Conservation (phyloP, 352 stramenopile species). For the Thalassiosira delicatula region DNA sequence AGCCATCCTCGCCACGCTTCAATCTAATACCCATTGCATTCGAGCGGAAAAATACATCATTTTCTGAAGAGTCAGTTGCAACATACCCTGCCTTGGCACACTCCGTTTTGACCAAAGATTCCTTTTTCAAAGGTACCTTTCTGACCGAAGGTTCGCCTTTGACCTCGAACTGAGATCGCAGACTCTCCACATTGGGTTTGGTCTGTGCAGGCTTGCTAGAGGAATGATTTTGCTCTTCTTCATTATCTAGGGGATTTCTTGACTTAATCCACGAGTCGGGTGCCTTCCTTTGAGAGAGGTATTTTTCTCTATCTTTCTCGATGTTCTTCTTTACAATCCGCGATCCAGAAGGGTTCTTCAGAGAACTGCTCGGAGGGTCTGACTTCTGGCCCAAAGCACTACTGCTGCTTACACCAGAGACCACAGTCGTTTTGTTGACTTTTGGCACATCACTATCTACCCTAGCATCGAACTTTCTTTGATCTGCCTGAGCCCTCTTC, state of each 20-base stretch:
- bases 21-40: slow-evolving; percentile 83
- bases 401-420: neutral
- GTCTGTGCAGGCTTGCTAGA: neutral
- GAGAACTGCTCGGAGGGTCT: too few species aligned
- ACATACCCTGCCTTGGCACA: too few species aligned
- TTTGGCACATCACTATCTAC: slow-evolving; percentile 29
- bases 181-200: neutral
- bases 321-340: too few species aligned
- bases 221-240: neutral
- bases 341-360: too few species aligned
- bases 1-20: slow-evolving; percentile 79
- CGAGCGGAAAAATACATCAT: slow-evolving; percentile 74
- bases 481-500: slow-evolving; percentile 20
- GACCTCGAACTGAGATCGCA: neutral
- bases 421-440: neutral
- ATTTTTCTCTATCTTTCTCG: too few species aligned
- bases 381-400: slow-evolving; percentile 3
- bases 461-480: neutral
- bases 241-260: slow-evolving; percentile 6
- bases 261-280: slow-evolving; percentile 36
- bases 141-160: too few species aligned
- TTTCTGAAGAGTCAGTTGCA: too few species aligned
- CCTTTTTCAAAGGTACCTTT: too few species aligned
- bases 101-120: too few species aligned
- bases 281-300: slow-evolving; percentile 19